Base-by-base conservation (phyloP, 805 yeast species). In the Metschnikowia bowlesiae region DNA sequence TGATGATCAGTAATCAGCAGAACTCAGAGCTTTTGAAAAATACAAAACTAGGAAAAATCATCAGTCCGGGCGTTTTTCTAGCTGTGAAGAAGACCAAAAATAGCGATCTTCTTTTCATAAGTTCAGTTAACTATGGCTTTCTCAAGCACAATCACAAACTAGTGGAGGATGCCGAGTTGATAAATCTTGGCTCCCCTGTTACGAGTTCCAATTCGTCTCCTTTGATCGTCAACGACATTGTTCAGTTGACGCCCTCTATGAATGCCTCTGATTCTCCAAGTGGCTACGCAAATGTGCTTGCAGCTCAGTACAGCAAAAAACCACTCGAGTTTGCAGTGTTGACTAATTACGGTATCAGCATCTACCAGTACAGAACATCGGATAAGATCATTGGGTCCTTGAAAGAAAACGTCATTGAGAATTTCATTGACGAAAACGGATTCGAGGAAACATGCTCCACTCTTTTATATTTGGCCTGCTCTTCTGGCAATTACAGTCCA, bases 361-460 rank as follows among this genome's bases (percentile, higher is more conserved):
- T 88, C 38, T 89, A 84, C 65, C 83, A 85, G 56, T 84, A 84
- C 58, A 79, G 89, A 64, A 85, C 90, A 2, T 94, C 96, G 6
- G 91, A 85, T 63, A 79, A 85, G 63, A 78, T 89, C 5, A 78
- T 92, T 55, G 86, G 85, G 62, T 71, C 85, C 0, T 70, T 88
- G 49, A 81, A 83, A 45, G 91, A 85, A 37, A 75, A 70, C 36
- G 83, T 86, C 18, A 79, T 88, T 47, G 77, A 83, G 47, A 78
- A 84, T 46, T 89, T 89, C 62, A 81, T 85, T 14, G 79, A 80
- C 44, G 85, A 87, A 48, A 90, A 89, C 64, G 97, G 98, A 6
- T 78, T 84, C 46, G 83, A 87, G 47, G 99, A 95, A 65, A 84
- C 96, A 3, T 92, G 97, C 62, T 85, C 96, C 0, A 84, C 94